Percentiles rank a stretch among this genome's conserved stretches.
These are phyloP conservation scores for Peronospora belbahrii DNA, from an alignment of 352 stramenopile genomes.

Conservation along the genomic window DNA sequence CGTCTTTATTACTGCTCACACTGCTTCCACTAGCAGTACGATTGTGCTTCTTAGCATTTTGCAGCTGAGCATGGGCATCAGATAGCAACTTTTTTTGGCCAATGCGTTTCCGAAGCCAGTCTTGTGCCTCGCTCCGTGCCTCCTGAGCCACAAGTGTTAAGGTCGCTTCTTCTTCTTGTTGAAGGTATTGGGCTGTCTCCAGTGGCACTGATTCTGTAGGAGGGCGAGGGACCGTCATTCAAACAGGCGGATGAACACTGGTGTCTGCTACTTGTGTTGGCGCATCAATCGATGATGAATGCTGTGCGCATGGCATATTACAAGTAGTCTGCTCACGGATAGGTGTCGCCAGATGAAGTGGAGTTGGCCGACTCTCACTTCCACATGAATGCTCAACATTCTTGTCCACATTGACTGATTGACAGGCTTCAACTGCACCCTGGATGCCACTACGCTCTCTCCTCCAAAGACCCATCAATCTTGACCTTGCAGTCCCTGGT, in stretches of 20 bases:
- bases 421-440: not conserved
- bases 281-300: not conserved
- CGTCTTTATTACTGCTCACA: constrained; percentile 20
- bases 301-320: not conserved
- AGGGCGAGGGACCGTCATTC: constrained; percentile 7
- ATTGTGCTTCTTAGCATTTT: constrained; percentile 37
- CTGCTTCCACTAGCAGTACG: constrained; percentile 39
- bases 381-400: not conserved
- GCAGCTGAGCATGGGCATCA: constrained; percentile 49
- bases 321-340: not conserved
- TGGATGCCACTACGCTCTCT: constrained; percentile 15
- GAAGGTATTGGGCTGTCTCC: constrained; percentile 26
- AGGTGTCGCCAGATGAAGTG: constrained; percentile 6
- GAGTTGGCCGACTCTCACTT: constrained; percentile 4
- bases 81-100: constrained; percentile 71
- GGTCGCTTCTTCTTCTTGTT: constrained; percentile 54
- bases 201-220: constrained; percentile 7
- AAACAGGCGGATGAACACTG: constrained; percentile 8
- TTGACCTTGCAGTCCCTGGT: constrained; percentile 17
- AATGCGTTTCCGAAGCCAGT: constrained; percentile 68
- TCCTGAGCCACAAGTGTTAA: constrained; percentile 63
- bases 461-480: constrained; percentile 21
- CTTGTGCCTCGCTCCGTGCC: constrained; percentile 48
- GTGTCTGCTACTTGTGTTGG: not conserved
- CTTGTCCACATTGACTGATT: not conserved